These are phyloP conservation scores for Kodamaea restingae DNA, from an alignment of 805 yeast genomes.

Conservation along the genomic window DNA sequence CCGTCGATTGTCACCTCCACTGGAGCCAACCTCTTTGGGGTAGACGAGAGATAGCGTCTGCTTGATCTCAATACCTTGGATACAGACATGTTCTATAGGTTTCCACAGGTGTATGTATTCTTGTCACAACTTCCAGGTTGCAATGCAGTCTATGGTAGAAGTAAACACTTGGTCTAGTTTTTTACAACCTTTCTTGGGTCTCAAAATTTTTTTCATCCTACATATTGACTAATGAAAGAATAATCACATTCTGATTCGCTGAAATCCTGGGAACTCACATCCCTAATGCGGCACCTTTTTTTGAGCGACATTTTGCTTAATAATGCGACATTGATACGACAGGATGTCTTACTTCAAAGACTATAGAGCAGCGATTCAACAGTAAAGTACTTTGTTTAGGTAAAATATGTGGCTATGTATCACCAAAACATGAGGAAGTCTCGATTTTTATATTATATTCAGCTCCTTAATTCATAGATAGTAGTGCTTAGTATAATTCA, in stretches of 20 bases:
- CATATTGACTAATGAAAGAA: constrained; percentile 16
- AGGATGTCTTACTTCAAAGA: too few relatives aligned
- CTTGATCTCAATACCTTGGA: constrained; percentile 11
- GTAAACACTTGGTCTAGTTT: constrained; percentile 3
- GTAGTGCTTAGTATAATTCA: too few relatives aligned
- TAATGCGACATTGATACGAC: not conserved
- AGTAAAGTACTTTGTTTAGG: too few relatives aligned
- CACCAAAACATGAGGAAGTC: too few relatives aligned
- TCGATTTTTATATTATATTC: not conserved
- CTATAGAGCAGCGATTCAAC: too few relatives aligned
- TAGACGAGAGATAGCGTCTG: constrained; percentile 30
- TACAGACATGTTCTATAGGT: constrained; percentile 7
- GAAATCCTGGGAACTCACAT: constrained; percentile 7
- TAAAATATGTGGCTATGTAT: too few relatives aligned
- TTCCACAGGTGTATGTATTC: constrained; percentile 1
- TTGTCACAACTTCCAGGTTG: constrained; percentile 4
- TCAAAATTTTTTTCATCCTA: constrained; percentile 10
- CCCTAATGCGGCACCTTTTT: not conserved
- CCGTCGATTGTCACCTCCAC: constrained; percentile 65
- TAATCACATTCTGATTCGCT: constrained; percentile 28
- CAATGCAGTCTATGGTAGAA: constrained; percentile 3
- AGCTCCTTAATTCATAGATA: not conserved
- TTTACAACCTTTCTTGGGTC: constrained; percentile 1
- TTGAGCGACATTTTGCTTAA: not conserved
- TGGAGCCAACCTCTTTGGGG: constrained; percentile 42